Conservation (phyloP, 2,329 filamentous ascomycete species). For the Cladosporium oxysporum region DNA sequence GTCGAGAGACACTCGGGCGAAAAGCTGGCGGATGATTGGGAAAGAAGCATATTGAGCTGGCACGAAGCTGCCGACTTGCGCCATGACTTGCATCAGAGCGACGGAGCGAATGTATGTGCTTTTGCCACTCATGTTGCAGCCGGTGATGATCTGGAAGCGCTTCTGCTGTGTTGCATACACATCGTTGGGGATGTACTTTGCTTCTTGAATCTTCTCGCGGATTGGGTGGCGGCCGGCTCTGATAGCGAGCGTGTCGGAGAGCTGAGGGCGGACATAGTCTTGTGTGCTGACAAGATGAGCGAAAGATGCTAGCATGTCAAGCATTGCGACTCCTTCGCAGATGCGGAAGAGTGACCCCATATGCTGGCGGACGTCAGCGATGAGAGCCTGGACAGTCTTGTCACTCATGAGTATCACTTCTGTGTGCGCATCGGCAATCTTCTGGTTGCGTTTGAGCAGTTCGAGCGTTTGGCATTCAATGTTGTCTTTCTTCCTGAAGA, state of each 20-base stretch:
- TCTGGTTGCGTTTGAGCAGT: constrained; percentile 73
- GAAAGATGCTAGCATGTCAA: constrained; percentile 71
- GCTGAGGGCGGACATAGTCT: constrained; percentile 66
- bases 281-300: constrained; percentile 69
- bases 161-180: constrained; percentile 79
- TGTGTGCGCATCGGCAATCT: constrained; percentile 77
- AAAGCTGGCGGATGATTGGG: constrained; percentile 77
- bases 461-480: constrained; percentile 87
- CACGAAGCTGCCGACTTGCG: constrained; percentile 87
- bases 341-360: constrained; percentile 77
- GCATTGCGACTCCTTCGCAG: constrained; percentile 79
- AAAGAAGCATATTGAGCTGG: constrained; percentile 83
- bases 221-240: constrained; percentile 77
- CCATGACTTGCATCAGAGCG: constrained; percentile 86
- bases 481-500: constrained; percentile 68
- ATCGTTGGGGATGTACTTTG: constrained; percentile 82
- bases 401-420: constrained; percentile 83
- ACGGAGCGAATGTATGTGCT: constrained; percentile 90
- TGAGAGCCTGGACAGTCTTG: constrained; percentile 69
- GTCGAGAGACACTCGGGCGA: constrained; percentile 82
- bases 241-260: constrained; percentile 68
- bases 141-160: constrained; percentile 90
- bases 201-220: constrained; percentile 68
- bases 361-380: constrained; percentile 69
- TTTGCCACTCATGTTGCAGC: constrained; percentile 98